Percentiles rank a stretch among this genome's conserved stretches.
Conservation (phyloP, 2,329 filamentous ascomycete genomes). For the Colletotrichum musicola region DNA sequence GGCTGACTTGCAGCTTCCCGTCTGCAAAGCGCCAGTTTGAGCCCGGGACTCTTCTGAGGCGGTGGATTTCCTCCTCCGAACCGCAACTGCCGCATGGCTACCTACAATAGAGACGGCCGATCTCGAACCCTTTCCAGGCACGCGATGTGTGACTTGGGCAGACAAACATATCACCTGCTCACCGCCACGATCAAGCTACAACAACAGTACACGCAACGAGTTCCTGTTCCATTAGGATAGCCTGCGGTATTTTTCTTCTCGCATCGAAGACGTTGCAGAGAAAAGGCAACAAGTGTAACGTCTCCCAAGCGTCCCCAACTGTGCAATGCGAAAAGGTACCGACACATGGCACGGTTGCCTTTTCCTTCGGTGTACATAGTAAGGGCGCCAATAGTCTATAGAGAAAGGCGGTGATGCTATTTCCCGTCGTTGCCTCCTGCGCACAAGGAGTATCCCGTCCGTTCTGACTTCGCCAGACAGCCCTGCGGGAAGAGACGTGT, state of each 20-base stretch:
- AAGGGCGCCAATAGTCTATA: not conserved
- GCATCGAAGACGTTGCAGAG: not conserved
- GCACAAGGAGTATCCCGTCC: constrained; percentile 31
- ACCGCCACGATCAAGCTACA: constrained; percentile 18
- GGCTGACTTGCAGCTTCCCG: constrained; percentile 29
- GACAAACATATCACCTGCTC: constrained; percentile 10
- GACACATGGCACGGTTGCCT: constrained; percentile 27
- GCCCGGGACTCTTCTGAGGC: constrained; percentile 3
- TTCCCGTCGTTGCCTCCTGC: not conserved
- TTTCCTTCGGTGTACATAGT: not conserved
- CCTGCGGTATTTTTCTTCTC: constrained; percentile 20
- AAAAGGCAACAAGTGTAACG: constrained; percentile 27
- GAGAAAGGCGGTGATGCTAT: constrained; percentile 1
- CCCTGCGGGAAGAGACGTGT: constrained; percentile 20
- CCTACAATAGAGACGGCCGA: constrained; percentile 9
- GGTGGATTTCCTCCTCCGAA: not conserved
- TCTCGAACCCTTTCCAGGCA: constrained; percentile 26
- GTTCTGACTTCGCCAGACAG: constrained; percentile 27
- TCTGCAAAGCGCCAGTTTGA: not conserved
- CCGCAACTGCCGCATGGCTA: constrained; percentile 34
- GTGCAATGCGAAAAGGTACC: constrained; percentile 20
- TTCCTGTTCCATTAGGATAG: not conserved
- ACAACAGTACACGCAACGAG: not conserved
- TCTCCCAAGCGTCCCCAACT: constrained; percentile 12
- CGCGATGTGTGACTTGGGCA: constrained; percentile 7